Evolutionary conservation across 352 stramenopile genomes (phyloP), one percentile per base, ranked within the genome.

Genomic region (Globisporangium sylvaticum): DNA sequence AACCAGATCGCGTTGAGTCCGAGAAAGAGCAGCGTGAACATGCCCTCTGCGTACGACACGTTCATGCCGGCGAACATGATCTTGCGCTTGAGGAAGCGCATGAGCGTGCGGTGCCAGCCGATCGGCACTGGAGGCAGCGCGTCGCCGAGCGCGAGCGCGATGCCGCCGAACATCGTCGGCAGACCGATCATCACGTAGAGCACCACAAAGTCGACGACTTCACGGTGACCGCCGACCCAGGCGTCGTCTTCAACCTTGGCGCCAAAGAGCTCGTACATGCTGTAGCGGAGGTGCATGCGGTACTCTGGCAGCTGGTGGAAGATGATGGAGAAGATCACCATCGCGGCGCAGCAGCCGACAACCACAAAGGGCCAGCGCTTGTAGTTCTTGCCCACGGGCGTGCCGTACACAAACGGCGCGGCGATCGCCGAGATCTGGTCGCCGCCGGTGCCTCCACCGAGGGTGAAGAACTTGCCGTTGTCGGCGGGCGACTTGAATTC

Each of bases 1-100:
- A 94, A 94, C 86, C 86, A 94, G 68, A 94, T 83, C 15, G 86
- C 70, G 59, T 94, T 94, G 25, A 94, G 67, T 7, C 84, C 86
- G 39, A 92, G 71, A 66, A 92, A 94, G 56, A 90, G 66, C 12
- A 92, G 72, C 56, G 73, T 84, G 58, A 78, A 78, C 67, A 94
- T 70, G 63, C 79, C 83, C 65, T 94, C 86, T 12, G 84, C 83
- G 74, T 94, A 94, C 75, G 86, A 90, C 25, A 91, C 69, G 73
- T 91, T 94, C 64, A 91, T 75, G 6, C 72, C 72, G 5, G 76
- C 79, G n/a, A 90, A 71, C 59, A 87, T 73, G 62, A 94, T 78
- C 74, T 92, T 90, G 67, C 84, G 82, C 75, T 94, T 94, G 42
- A 94, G 76, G 71, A 92, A 94, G 20, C 86, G 82, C 70, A 89